Base-by-base conservation (phyloP, 2,329 filamentous ascomycete genomes). In the Cryphonectria carpinicola region DNA sequence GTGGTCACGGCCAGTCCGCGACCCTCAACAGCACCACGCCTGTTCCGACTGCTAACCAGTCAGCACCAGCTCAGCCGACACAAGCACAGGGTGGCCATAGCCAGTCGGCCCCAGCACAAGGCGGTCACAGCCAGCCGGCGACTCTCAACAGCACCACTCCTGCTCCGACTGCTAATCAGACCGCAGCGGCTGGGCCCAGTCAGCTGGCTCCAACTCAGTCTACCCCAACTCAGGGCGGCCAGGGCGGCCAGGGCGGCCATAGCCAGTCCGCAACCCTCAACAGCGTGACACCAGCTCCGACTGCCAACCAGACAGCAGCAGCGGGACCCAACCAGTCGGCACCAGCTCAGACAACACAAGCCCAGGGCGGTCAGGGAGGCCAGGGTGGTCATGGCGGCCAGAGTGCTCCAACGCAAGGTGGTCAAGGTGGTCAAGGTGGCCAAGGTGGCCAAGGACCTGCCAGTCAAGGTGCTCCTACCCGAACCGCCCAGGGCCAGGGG, bases 111-210 rank as follows among this genome's bases (percentile, higher is more conserved):
- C 35, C 43, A 41, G 35, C n/a, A 22, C 64, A 66, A 14, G 64
- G 64, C 19, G 49, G 64, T 32, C 65, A 66, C 3, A 13, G 35
- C 35, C 65, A 17, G 43, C 10, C 49, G 22, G 41, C 69, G 14
- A 32, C 69, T 22, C 19, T 56, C 22, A 72, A 72, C 11, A 37
- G 43, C 28, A 71, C 71, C n/a, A 66, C 65, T 39, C 63, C 67
- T 35, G 60, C 70, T 28, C 66, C 71, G 17, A 67, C 66, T 4
- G 22, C 69, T 4, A 64, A 64, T 25, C 22, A 56, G n/a, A 65
- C 65, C 49, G 54, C 52, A 22, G 37, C 37, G 22, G 19, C 61
- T 13, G 35, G 37, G 17, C 61, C 61, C 37, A 63, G 19, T 19
- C 61, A 63, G n/a, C 28, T 39, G 17, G 32, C 35, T 17, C 37